Evolutionary conservation across 306 rosid species (phyloP).

Genomic region (Trifolium subterraneum): DNA sequence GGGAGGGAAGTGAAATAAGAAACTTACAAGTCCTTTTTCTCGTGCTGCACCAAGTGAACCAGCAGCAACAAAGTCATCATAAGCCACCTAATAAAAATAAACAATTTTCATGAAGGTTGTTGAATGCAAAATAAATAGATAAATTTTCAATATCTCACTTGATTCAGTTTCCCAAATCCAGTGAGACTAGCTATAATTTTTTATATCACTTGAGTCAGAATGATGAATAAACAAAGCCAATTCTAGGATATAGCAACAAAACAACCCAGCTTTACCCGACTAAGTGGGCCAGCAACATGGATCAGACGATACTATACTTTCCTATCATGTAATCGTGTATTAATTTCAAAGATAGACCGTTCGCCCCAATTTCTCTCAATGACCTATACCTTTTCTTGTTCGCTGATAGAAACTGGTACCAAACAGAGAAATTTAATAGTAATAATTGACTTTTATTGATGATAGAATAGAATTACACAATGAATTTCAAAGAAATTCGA

Average conservation of each 20-base stretch:
- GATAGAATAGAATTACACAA: no score
- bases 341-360: neutral
- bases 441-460: no score
- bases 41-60: slow-evolving; percentile 93
- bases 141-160: neutral
- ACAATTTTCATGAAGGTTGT: neutral
- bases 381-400: no score
- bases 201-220: slow-evolving; percentile 11
- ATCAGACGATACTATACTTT: neutral
- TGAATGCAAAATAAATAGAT: slow-evolving; percentile 1
- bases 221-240: slow-evolving; percentile 3
- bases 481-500: no score
- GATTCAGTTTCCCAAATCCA: slow-evolving; percentile 2
- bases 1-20: slow-evolving; percentile 33
- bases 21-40: slow-evolving; percentile 94
- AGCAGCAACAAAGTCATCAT: slow-evolving; percentile 80
- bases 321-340: neutral
- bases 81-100: slow-evolving; percentile 69
- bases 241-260: slow-evolving; percentile 11
- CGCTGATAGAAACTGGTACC: no score
- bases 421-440: no score
- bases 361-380: neutral
- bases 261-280: neutral
- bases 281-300: neutral
- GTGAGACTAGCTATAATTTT: slow-evolving; percentile 8